Conservation (phyloP, 495 filamentous ascomycete species). For the Hamigera avellanea region DNA sequence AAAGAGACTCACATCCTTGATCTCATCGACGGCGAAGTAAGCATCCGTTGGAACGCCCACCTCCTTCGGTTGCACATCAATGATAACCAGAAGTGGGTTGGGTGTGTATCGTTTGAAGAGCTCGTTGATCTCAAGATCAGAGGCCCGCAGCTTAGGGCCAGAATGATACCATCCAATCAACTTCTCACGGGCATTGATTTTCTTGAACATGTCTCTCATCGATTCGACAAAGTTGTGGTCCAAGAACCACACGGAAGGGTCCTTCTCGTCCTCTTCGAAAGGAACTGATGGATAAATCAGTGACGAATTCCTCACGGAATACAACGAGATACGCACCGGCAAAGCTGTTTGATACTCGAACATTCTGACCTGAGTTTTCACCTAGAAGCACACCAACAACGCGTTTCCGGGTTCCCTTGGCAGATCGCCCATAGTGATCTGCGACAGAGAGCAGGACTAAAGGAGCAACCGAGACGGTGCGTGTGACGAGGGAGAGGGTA, state of each 20-base stretch:
- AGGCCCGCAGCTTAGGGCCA: constrained; percentile 90
- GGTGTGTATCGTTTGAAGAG: constrained; percentile 98
- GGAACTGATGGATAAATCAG: constrained; percentile 49
- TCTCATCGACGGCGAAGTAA: constrained; percentile 98
- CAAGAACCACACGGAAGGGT: constrained; percentile 97
- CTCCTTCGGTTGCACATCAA: constrained; percentile 97
- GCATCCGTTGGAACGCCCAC: constrained; percentile 96
- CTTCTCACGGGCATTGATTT: constrained; percentile 98
- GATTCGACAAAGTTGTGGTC: constrained; percentile 99
- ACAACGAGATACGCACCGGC: constrained; percentile 56
- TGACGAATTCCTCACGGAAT: constrained; percentile 7
- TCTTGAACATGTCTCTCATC: constrained; percentile 99
- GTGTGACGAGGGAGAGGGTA: constrained; percentile 80
- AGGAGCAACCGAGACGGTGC: constrained; percentile 92
- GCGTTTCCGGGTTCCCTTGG: constrained; percentile 80
- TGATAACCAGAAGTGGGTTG: constrained; percentile 91
- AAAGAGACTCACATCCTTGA: constrained; percentile 80
- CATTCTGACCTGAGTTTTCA: constrained; percentile 89
- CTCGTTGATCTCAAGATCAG: constrained; percentile 98
- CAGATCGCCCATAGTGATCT: constrained; percentile 94
- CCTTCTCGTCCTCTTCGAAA: constrained; percentile 97
- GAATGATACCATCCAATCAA: constrained; percentile 99
- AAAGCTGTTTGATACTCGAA: constrained; percentile 97
- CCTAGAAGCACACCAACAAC: constrained; percentile 93
- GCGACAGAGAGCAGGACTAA: constrained; percentile 95